These are phyloP conservation scores for Boletus pseudo-olivaceus DNA, from an alignment of 768 basidiomycete species.

Conservation along the genomic window DNA sequence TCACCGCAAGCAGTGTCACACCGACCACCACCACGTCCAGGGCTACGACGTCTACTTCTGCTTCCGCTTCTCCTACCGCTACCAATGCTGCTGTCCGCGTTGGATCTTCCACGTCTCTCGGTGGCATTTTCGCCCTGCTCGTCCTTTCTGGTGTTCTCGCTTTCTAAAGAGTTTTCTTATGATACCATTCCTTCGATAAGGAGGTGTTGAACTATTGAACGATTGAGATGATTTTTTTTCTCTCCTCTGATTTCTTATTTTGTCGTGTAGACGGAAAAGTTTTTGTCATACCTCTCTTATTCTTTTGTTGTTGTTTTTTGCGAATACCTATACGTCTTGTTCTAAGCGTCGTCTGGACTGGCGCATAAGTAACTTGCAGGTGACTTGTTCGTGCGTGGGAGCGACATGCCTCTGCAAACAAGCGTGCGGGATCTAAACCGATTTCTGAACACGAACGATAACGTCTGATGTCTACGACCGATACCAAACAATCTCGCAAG, in stretches of 20 bases:
- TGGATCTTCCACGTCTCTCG: constrained; percentile 20
- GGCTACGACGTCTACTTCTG: neutral
- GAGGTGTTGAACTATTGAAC: constrained; percentile 5
- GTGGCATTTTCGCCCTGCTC: constrained; percentile 17
- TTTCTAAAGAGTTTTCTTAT: constrained; percentile 9
- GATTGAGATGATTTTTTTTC: neutral
- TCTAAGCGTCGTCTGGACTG: neutral
- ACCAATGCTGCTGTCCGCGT: constrained; percentile 21
- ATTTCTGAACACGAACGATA: neutral
- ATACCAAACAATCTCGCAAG: constrained; percentile 20
- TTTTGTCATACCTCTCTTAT: constrained; percentile 20
- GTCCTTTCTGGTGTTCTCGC: constrained; percentile 21
- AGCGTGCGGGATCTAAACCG: neutral
- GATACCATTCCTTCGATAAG: constrained; percentile 2
- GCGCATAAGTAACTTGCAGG: neutral
- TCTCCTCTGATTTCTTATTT: constrained; percentile 1
- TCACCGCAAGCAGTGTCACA: constrained; percentile 27
- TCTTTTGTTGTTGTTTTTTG: neutral
- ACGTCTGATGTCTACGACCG: constrained; percentile 15
- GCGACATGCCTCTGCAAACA: neutral
- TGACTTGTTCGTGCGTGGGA: constrained; percentile 6
- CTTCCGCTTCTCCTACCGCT: constrained; percentile 18
- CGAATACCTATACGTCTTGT: neutral
- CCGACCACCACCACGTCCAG: constrained; percentile 33
- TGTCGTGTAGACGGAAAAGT: constrained; percentile 7